Evolutionary conservation across 2,329 filamentous ascomycete species (phyloP), one percentile per base, ranked within the genome.

Genomic region (Penicillium sp.): DNA sequence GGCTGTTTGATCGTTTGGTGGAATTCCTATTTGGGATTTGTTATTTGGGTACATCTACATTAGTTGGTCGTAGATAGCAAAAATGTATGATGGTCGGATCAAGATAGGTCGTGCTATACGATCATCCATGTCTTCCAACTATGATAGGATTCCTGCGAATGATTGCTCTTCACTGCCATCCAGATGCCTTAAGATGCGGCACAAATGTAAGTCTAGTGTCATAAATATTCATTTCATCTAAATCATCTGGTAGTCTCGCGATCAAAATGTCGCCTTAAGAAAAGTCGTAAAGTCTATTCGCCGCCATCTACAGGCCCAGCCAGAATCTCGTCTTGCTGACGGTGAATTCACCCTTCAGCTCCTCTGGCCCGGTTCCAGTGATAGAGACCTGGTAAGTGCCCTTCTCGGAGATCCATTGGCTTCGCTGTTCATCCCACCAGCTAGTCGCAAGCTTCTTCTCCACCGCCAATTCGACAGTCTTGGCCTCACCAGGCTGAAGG

Each of bases 341-440:
- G 44, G 69, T 73, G 62, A 88, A 83, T 0, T 67, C 69, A 0
- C 68, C 76, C 56, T 64, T 76, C 11, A 85, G 62, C 7, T 73
- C 69, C 51, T 74, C 75, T 4, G 71, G 68, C 4, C 71, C 74
- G 33, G 79, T 86, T 50, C 79, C 68, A 5, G 69, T 84, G 2
- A 87, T 78, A 46, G 82, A 66, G 12, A 88, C 74, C 48, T 77
- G 76, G 62, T 88, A 88, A 41, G 72, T 71, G 28, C 84, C 86
- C 61, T 76, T 76, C 69, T 87, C 84, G 1, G 77, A 78, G 18
- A 79, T 76, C 84, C 84, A 90, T 58, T 80, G 73, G 47, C 78
- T 73, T 9, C 79, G 72, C 52, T 79, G 76, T 69, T 89, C 85
- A 56, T 88, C 83, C 75, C 82, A 89, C 69, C 83, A 89, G 46